A percentile compares a stretch with the other conserved stretches of the same genome.
Conservation (phyloP, 495 filamentous ascomycete species). For the Lophiostoma macrostomum region DNA sequence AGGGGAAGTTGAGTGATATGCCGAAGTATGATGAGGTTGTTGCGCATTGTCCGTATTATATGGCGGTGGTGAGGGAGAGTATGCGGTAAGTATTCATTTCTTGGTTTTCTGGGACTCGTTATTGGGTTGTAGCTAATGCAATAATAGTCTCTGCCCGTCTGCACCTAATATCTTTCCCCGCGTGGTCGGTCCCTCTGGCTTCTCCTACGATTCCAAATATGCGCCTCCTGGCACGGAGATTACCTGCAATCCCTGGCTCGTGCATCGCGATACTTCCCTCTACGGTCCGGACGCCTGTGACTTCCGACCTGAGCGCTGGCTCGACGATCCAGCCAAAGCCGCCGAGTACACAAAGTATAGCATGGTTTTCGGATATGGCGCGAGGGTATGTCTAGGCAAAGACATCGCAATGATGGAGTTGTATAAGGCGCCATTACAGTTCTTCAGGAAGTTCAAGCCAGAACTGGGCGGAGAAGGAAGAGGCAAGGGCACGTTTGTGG, state of each 20-base stretch:
- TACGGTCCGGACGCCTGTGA: conserved; percentile 50
- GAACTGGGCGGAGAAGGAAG: conserved; percentile 37
- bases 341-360: conserved; percentile 52
- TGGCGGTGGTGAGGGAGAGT: conserved; percentile 52
- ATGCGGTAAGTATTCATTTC: conserved; percentile 36
- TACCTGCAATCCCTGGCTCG: conserved; percentile 52
- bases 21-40: conserved; percentile 42
- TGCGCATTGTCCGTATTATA: conserved; percentile 49
- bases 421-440: conserved; percentile 45
- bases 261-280: conserved; percentile 50
- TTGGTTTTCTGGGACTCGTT: too few relatives aligned
- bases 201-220: conserved; percentile 51
- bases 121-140: too few relatives aligned
- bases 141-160: conserved; percentile 43
- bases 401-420: conserved; percentile 58
- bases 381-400: conserved; percentile 53
- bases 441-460: conserved; percentile 38
- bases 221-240: conserved; percentile 60
- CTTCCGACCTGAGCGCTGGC: conserved; percentile 46
- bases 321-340: conserved; percentile 44
- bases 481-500: conserved; percentile 42
- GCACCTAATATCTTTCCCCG: conserved; percentile 48
- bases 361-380: conserved; percentile 54
- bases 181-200: conserved; percentile 49
- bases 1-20: conserved; percentile 39